Evolutionary conservation across 306 rosid genomes (phyloP), one percentile per base, ranked within the genome.

Genomic region (Malus domestica): DNA sequence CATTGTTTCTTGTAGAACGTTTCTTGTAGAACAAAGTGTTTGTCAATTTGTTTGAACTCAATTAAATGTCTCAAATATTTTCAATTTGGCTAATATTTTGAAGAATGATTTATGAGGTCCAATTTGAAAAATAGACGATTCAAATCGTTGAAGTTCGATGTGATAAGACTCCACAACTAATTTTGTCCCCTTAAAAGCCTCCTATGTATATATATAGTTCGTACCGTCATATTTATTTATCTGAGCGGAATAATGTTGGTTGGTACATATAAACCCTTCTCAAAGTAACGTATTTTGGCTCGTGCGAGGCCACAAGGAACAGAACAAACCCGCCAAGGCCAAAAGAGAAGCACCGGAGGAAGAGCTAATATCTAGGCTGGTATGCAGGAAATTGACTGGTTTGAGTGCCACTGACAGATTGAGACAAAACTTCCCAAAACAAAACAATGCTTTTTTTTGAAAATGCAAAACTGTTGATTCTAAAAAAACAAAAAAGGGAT

Each of bases 351-450:
- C 1, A 38, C n/a, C 30, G 65, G 55, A 27, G 40, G 72, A 85
- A 75, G 70, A 70, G 86, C 93, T 78, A 84, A 83, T 87, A 46
- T 73, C 19, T 79, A 85, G 90, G 87, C 97, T 59, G 49, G 68
- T 83, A 69, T 20, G 70, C 68, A 80, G 96, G 92, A 58, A 70
- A 79, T 75, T 81, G 88, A 68, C 78, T 74, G 97, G 91, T 75
- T 82, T 80, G 78, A 62, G 74, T 70, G 80, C 70, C 80, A 73
- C 72, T 68, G 78, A 76, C 54, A 72, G 81, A 73, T 27, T 77
- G 80, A 72, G 73, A 71, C 66, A 35, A 68, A 73, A 86, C 33
- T 15, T 49, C 20, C 55, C 82, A 85, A 79, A 76, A 83, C 77
- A 82, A 3, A 80, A n/a, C 45, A 54, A 77, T 78, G 73, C 76